Evolutionary conservation across 768 basidiomycete species (phyloP), one percentile per base, ranked within the genome.

Genomic region (Boletellus ananiceps): DNA sequence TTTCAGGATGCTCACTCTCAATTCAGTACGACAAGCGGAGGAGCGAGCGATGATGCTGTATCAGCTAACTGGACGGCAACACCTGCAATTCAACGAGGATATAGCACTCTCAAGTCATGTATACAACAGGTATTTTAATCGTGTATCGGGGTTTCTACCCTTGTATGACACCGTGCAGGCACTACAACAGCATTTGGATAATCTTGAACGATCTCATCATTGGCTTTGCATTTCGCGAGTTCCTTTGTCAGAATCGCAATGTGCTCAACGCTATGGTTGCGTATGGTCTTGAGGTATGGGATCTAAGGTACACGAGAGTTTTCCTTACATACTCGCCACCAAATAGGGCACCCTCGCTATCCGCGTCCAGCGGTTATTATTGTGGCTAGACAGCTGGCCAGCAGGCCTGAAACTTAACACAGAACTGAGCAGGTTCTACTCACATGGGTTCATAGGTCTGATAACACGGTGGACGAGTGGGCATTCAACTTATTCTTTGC

Each of bases 351-450:
- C 57, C 6, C 54, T 67, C 1, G 63, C 64, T 34, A 25, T 60
- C 49, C 68, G 71, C 41, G 63, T 86, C 8, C 76, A 78, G 37
- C 68, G 71, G 14, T 73, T 77, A 0, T 72, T 97, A 2, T 58
- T 74, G 1, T 97, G 93, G 94, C 75, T 99, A 12, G 88, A 96
- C 64, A 82, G 87, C 52, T 98, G 95, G 95, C 95, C 95, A 0
- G 93, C 85, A 2, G 95, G 96, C 1, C 71, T 99, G 35, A 99
- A 99, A 68, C 82, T 99, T 45, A 98, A 98, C 61, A 90, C 91
- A 0, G 90, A 97, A 57, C 77, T 99, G n/a, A 90, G 91, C 57
- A 73, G 75, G 21, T 87, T 96, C 63, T 87, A 91, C 59, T 81
- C 84, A n/a, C 76, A 82, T 50, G 75, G 79, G 0, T 84, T 96